Percentiles rank a stretch among this genome's conserved stretches.
These are phyloP conservation scores for Hanseniaspora guilliermondii DNA, from an alignment of 805 yeast genomes.

Conservation along the genomic window DNA sequence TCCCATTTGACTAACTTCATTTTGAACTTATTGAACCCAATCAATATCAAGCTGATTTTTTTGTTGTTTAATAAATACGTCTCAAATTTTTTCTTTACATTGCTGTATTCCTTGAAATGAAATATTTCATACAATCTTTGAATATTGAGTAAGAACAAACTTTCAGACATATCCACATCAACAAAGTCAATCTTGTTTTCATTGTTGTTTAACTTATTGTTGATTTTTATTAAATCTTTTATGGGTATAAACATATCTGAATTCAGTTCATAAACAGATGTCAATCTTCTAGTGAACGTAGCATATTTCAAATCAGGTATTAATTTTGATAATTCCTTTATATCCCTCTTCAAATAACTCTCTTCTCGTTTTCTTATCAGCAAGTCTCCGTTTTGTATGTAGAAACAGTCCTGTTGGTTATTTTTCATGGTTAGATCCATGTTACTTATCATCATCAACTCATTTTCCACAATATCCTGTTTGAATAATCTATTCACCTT, in stretches of 20 bases:
- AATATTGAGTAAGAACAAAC: not conserved
- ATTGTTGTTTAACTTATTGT: not conserved
- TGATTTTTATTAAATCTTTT: not conserved
- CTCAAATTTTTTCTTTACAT: not conserved
- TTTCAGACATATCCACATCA: conserved; percentile 12
- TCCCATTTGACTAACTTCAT: conserved; percentile 6
- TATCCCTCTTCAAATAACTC: not conserved
- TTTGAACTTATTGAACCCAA: conserved; percentile 1
- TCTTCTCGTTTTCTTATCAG: not conserved
- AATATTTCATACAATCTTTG: conserved; percentile 7
- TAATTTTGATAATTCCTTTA: not conserved
- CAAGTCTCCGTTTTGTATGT: not conserved
- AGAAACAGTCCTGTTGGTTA: not conserved
- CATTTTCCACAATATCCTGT: conserved; percentile 5
- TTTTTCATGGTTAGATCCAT: not conserved
- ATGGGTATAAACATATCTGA: conserved; percentile 6
- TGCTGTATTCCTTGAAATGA: not conserved
- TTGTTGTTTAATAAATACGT: not conserved
- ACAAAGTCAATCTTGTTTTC: conserved; percentile 4
- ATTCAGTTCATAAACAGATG: conserved; percentile 9
- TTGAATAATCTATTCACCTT: conserved; percentile 7
- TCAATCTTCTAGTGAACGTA: conserved; percentile 4
- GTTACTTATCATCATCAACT: not conserved
- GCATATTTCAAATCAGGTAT: not conserved
- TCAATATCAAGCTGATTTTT: not conserved